Base-by-base conservation (phyloP, 805 yeast species). In the Yamadazyma paraphyllophila region DNA sequence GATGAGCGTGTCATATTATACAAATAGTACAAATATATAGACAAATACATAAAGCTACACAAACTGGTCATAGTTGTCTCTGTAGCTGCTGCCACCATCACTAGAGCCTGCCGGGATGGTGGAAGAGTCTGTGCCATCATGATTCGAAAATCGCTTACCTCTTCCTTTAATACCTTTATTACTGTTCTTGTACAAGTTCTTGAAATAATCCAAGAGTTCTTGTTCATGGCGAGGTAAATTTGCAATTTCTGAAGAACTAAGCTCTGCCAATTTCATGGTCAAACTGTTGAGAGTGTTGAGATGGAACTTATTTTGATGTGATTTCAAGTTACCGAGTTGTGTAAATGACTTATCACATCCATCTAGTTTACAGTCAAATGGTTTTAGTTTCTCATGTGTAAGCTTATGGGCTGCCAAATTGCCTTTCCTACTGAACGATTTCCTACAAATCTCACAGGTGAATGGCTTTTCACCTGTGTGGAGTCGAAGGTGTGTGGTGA, bases 381-480 rank as follows among this genome's bases (percentile, higher is more conserved):
- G 97, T 57, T 86, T 83, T 46, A 80, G 70, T 55, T 86, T 82
- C 46, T 82, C 83, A 66, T 90, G 97, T 0, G 96, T 89, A 47
- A 88, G 69, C 62, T 76, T 72, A 65, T 91, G 98, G 2, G 96
- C 95, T 20, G 92, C 91, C 54, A 88, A 74, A 65, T 91, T 91
- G 13, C 98, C 98, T 64, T 91, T 88, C 57, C 96, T 78, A 44
- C 96, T 88, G 63, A 91, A 91, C 29, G 80, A 73, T 49, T 88
- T 78, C 16, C 80, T 79, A 65, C 98, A 91, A 8, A 78, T 66
- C 14, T 81, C 82, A 69, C 98, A 91, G 31, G 76, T 72, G 59
- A 84, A 91, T 3, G 97, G 98, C 60, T 87, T 86, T 57, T 91
- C 96, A 24, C 97, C 97, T 0, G 97, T 89, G 58, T 89, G 97